Base-by-base conservation (phyloP, 768 basidiomycete genomes). In the Termitomyces heimii region DNA sequence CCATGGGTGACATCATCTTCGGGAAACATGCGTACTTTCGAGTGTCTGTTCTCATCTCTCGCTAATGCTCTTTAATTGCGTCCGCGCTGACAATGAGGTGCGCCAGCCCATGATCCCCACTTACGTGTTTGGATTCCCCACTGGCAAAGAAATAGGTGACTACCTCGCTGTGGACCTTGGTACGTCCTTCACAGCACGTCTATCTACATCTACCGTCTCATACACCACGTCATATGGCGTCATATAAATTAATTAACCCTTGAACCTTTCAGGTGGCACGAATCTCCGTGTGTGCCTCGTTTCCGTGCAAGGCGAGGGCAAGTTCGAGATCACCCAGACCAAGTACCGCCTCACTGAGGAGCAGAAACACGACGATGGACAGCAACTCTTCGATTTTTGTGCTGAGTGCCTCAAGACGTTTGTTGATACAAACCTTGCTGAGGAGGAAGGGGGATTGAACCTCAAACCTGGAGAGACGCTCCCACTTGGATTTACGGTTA, bases 271-370 rank as follows among this genome's bases (percentile, higher is more conserved):
- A 92, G 91, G 92, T 52, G 95, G 95, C 34, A 98, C 96, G 24
- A 98, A 99, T 68, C 82, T 99, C n/a, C 94, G 97, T 44, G 97
- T 98, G 44, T 99, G 97, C 74, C 87, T 97, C 44, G 96, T 99
- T 50, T 90, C 86, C 29, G 77, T 99, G 2, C 85, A 89, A 63
- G 97, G 97, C 26, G 82, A 86, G 10, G 96, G 97, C 58, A 95
- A 96, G 76, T 99, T 98, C 70, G 94, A 98, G 73, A 89, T 99
- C 63, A 94, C 94, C 0, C 96, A 98, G 69, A 89, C 94, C 35
- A 99, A 99, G 72, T 98, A 98, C 73, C 89, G 95, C 51, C 82
- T 99, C 45, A 86, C 92, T 1, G 97, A 99, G 67, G 97, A 98
- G 66, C 97, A 98, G 71, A 99, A 99, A 72, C 94, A 97, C 58